A percentile compares a stretch with the other conserved stretches of the same genome.
These are phyloP conservation scores for Aspergillus sp. DNA, from an alignment of 2,329 filamentous ascomycete genomes.

Conservation along the genomic window DNA sequence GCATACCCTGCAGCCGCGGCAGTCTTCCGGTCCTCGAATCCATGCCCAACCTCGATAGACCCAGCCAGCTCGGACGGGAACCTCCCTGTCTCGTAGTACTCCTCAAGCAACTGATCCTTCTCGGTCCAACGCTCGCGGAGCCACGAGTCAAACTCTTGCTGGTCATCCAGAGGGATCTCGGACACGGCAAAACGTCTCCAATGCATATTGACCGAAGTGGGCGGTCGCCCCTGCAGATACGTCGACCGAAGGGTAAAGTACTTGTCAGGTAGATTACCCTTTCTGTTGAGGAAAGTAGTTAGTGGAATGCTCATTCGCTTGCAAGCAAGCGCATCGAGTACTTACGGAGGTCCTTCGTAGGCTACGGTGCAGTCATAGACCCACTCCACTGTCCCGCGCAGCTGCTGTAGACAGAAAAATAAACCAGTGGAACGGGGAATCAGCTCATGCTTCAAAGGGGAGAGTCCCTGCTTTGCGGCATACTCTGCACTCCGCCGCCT, in stretches of 20 bases:
- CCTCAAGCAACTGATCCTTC: slow-evolving; percentile 85
- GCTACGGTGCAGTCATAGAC: slow-evolving; percentile 82
- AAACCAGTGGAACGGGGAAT: slow-evolving; percentile 63
- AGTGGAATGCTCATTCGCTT: slow-evolving; percentile 3
- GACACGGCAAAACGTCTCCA: slow-evolving; percentile 83
- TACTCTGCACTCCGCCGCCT: slow-evolving; percentile 58
- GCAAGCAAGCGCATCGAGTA: slow-evolving; percentile 29
- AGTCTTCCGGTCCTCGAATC: slow-evolving; percentile 29
- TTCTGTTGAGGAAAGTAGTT: slow-evolving; percentile 48
- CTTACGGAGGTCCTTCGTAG: slow-evolving; percentile 90
- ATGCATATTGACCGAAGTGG: slow-evolving; percentile 94
- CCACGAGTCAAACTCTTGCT: slow-evolving; percentile 79
- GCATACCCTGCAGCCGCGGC: slow-evolving; percentile 43
- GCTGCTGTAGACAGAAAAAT: slow-evolving; percentile 61
- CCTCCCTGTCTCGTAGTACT: slow-evolving; percentile 73
- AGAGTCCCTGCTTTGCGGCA: slow-evolving; percentile 59
- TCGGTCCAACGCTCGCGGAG: slow-evolving; percentile 83
- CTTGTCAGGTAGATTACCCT: slow-evolving; percentile 82
- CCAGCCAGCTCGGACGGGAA: slow-evolving; percentile 71
- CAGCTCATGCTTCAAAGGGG: slow-evolving; percentile 61
- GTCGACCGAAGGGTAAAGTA: slow-evolving; percentile 85
- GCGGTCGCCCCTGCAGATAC: slow-evolving; percentile 83
- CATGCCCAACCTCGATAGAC: slow-evolving; percentile 51
- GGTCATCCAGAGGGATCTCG: slow-evolving; percentile 77
- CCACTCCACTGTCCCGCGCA: slow-evolving; percentile 62